Conservation (phyloP, 1,139 yeast genomes). For the Lodderomyces parapsilosis region DNA sequence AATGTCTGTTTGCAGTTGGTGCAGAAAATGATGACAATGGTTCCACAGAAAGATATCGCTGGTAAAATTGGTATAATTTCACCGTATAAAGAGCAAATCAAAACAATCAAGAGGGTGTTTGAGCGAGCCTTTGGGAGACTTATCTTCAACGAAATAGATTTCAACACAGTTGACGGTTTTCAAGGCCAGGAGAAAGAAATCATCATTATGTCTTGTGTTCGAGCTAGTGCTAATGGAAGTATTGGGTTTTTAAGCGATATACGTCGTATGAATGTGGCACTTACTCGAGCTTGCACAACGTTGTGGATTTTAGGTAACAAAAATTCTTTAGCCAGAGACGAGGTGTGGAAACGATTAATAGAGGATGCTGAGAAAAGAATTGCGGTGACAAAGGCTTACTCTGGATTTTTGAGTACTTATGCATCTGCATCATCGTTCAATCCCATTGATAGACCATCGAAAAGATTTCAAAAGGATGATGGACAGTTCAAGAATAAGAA, state of each 20-base stretch:
- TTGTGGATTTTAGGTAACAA: slow-evolving; percentile 90
- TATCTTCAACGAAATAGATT: slow-evolving; percentile 70
- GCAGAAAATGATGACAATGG: slow-evolving; percentile 48
- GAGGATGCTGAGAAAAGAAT: slow-evolving; percentile 58
- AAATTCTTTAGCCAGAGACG: slow-evolving; percentile 57
- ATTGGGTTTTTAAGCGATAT: slow-evolving; percentile 89
- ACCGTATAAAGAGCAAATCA: slow-evolving; percentile 89
- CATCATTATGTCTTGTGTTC: slow-evolving; percentile 89
- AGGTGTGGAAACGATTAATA: slow-evolving; percentile 68
- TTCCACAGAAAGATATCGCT: slow-evolving; percentile 53
- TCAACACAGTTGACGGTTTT: slow-evolving; percentile 95
- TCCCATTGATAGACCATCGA: background rate
- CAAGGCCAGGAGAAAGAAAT: slow-evolving; percentile 98
- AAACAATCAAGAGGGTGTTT: slow-evolving; percentile 57
- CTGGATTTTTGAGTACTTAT: slow-evolving; percentile 32
- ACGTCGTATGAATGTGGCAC: slow-evolving; percentile 93
- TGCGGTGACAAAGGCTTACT: slow-evolving; percentile 30
- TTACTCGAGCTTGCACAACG: slow-evolving; percentile 90
- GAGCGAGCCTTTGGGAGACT: slow-evolving; percentile 56
- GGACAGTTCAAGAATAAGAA: background rate
- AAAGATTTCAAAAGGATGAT: background rate
- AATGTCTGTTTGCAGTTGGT: slow-evolving; percentile 70
- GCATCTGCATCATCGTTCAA: background rate
- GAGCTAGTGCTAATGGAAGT: slow-evolving; percentile 67
- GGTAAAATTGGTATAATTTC: slow-evolving; percentile 89